Conservation (phyloP, 139 green algal species). For the Chlorella sp. region DNA sequence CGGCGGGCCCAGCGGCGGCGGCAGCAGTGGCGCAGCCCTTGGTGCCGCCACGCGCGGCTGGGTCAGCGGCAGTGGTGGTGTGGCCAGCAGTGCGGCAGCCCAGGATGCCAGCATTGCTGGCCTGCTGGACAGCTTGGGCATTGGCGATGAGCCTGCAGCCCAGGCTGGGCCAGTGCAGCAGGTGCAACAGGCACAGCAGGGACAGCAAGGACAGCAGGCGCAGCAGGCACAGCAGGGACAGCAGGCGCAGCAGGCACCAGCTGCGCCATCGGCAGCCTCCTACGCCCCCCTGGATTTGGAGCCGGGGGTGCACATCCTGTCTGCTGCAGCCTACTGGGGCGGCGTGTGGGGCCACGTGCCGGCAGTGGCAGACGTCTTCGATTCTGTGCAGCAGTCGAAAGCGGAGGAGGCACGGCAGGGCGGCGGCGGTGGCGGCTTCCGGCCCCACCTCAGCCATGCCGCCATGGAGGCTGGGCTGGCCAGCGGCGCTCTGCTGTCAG, state of each 20-base stretch:
- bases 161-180: neutral
- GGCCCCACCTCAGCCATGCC: constrained; percentile 35
- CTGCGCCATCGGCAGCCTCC: neutral
- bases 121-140: constrained; percentile 19
- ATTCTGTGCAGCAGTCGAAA: constrained; percentile 27
- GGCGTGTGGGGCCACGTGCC: constrained; percentile 1
- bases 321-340: constrained; percentile 37
- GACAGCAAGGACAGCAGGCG: neutral
- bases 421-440: constrained; percentile 16
- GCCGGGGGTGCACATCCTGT: constrained; percentile 43
- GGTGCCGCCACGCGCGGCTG: neutral
- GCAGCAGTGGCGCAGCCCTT: too few species aligned
- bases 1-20: neutral
- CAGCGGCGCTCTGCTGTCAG: constrained; percentile 40
- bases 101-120: neutral
- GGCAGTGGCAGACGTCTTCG: constrained; percentile 43
- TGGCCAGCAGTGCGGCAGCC: too few species aligned
- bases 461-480: constrained; percentile 52
- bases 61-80: neutral
- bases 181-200: neutral
- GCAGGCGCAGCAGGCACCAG: neutral
- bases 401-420: neutral
- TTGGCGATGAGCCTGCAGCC: neutral
- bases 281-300: neutral
- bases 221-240: neutral